These are phyloP conservation scores for Herpetospermum pedunculosum DNA, from an alignment of 306 rosid species.

Conservation along the genomic window DNA sequence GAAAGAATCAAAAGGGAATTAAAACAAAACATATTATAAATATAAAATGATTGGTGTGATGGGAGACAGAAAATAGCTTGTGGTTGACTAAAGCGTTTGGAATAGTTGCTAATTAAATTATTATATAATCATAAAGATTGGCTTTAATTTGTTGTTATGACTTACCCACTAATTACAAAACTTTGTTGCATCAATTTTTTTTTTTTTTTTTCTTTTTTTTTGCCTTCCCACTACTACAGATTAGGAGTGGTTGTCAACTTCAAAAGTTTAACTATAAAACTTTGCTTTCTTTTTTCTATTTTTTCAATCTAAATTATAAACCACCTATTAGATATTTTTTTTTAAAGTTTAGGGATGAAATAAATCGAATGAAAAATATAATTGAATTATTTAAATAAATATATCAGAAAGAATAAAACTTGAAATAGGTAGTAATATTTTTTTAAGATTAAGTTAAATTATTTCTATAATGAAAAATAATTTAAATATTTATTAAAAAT, in stretches of 20 bases:
- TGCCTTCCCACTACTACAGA: constrained; percentile 26
- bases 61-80: not conserved
- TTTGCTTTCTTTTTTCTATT: not conserved
- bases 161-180: constrained; percentile 2
- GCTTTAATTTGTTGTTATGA: constrained; percentile 7
- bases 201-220: not conserved
- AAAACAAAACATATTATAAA: not conserved
- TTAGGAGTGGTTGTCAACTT: not conserved
- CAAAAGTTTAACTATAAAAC: not conserved
- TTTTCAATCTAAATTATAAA: not conserved
- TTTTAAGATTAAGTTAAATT: no score
- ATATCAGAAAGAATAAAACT: no score
- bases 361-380: no score
- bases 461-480: no score
- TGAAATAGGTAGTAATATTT: no score
- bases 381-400: no score
- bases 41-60: not conserved
- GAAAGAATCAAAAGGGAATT: not conserved
- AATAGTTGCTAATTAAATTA: not conserved
- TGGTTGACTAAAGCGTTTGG: constrained; percentile 7
- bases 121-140: not conserved
- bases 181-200: constrained; percentile 10
- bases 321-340: no score
- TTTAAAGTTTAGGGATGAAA: no score
- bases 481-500: no score